Base-by-base conservation (phyloP, 2,329 filamentous ascomycete genomes). In the Podosphaera xanthii region DNA sequence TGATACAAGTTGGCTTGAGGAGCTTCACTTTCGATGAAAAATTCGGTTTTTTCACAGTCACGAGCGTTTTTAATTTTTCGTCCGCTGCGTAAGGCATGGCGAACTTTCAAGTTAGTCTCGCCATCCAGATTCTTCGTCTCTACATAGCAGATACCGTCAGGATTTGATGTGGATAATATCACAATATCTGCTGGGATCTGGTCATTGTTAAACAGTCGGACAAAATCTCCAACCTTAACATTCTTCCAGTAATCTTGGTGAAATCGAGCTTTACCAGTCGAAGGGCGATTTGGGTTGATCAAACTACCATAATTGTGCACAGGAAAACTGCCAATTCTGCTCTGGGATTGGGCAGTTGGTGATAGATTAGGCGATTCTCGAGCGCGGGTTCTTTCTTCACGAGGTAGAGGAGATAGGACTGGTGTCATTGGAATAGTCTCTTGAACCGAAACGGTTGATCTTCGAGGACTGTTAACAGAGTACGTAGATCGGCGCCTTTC, bases 101-200 rank as follows among this genome's bases (percentile, higher is more conserved):
- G 85, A 62, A 96, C 89, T 72, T 98, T 98, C 62, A 98, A 74
- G 67, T 98, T 98, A 2, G 92, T 98, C 73, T 98, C 92, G 57
- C 92, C 92, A 67, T 98, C 92, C 74, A 98, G 70, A 69, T 95
- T 97, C 75, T 97, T 98, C 2, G 92, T 98, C 72, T 98, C 92
- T 31, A 98, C 86, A 66, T 96, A 98, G 71, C 92, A 98, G 44
- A 87, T 87, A 57, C 92, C 92, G 66, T 98, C 92, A 0, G 85
- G 79, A 66, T 97, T 92, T 2, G 92, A 95, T 0, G 92, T 97
- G 2, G 92, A 87, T 33, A 98, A 73, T 50, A 98, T 86, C 55
- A 97, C 84, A 54, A 98, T 76, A 71, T 98, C 92, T 55, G 92
- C 91, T 1, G 92, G 94, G 33, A 98, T 81, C 65, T 94, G 89